These are phyloP conservation scores for Hibiscus syriacus DNA, from an alignment of 345 rosid species.

Conservation along the genomic window DNA sequence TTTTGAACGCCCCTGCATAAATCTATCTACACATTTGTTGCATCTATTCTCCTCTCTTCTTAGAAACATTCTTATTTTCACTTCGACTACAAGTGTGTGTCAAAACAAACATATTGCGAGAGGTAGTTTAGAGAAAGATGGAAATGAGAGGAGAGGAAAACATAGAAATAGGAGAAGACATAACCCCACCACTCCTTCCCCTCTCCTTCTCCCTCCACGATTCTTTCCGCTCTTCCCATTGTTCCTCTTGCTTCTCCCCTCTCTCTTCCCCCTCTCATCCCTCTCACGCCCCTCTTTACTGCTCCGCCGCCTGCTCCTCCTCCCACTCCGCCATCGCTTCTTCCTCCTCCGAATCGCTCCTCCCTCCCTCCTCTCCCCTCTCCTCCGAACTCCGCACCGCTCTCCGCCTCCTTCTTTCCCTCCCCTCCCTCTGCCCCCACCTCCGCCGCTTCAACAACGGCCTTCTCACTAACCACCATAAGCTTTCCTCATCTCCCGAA, in stretches of 20 bases:
- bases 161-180: constrained; percentile 34
- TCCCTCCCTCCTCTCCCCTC: constrained; percentile 9
- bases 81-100: too few relatives aligned
- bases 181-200: constrained; percentile 46
- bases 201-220: constrained; percentile 50
- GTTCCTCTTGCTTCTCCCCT: constrained; percentile 42
- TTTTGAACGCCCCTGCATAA: too few relatives aligned
- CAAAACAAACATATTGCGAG: too few relatives aligned
- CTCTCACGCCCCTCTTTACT: constrained; percentile 15
- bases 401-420: constrained; percentile 49
- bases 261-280: constrained; percentile 23
- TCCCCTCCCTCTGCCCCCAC: not conserved
- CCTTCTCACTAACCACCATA: constrained; percentile 52
- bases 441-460: constrained; percentile 27
- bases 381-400: constrained; percentile 54
- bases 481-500: constrained; percentile 26
- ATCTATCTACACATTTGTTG: too few relatives aligned
- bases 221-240: constrained; percentile 47
- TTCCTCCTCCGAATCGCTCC: constrained; percentile 14
- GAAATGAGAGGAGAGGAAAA: constrained; percentile 46
- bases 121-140: too few relatives aligned
- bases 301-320: constrained; percentile 38
- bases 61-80: too few relatives aligned
- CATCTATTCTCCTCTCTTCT: too few relatives aligned
- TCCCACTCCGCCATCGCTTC: constrained; percentile 16